phyloP scores from a whole-genome alignment of 202 grass and related monocot species.

The Bolboschoenoplectus hybrid region DNA sequence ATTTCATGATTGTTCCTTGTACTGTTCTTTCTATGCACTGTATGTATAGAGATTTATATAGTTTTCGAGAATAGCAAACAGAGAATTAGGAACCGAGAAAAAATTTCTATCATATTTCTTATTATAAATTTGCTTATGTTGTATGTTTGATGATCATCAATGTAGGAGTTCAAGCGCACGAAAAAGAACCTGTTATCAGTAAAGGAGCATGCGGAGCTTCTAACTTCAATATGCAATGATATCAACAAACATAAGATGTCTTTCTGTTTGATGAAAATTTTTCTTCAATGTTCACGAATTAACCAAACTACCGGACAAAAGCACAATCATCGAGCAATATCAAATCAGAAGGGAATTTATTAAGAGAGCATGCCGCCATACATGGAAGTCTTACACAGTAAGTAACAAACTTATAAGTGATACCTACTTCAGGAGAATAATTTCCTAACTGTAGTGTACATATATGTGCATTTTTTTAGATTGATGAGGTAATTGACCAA shows the following conservation, averaged over 20 bases:
- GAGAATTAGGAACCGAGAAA: background rate
- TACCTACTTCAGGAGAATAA: background rate
- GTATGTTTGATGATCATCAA: background rate
- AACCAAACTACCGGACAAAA: background rate
- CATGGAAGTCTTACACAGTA: slow-evolving; percentile 52
- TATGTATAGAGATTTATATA: background rate
- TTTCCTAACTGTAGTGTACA: background rate
- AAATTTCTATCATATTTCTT: background rate
- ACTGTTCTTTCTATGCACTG: background rate
- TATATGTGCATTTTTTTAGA: slow-evolving; percentile 26
- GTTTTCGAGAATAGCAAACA: background rate
- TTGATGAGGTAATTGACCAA: slow-evolving; percentile 52
- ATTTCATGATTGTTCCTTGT: background rate
- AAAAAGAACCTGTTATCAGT: slow-evolving; percentile 44
- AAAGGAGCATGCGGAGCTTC: slow-evolving; percentile 55
- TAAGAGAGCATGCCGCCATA: slow-evolving; percentile 49
- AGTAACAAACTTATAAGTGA: background rate
- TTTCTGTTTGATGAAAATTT: slow-evolving; percentile 9
- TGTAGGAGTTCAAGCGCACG: slow-evolving; percentile 50
- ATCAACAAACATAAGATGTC: slow-evolving; percentile 57
- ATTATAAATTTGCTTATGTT: background rate
- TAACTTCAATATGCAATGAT: slow-evolving; percentile 52
- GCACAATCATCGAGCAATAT: slow-evolving; percentile 29
- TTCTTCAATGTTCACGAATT: background rate
- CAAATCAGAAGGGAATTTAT: slow-evolving; percentile 44